Evolutionary conservation across 805 yeast species (phyloP).

Genomic region (Wickerhamomyces ciferrii): DNA sequence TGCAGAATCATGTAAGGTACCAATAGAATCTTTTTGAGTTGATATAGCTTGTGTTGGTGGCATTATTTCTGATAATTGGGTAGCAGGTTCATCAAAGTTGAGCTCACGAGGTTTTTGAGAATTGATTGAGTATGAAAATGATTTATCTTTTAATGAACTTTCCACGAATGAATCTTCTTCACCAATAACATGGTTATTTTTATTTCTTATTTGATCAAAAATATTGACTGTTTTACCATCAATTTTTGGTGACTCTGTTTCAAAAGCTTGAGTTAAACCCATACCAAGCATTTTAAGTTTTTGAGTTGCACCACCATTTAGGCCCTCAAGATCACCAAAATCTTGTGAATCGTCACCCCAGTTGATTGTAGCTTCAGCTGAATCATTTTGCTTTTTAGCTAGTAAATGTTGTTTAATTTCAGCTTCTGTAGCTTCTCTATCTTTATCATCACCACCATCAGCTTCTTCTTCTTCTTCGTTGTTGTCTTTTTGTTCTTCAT

Average conservation of each 20-base stretch:
- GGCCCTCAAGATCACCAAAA: not conserved
- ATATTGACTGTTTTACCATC: conserved; percentile 3
- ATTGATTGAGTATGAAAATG: not conserved
- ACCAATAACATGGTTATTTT: conserved; percentile 4
- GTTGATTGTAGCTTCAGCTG: conserved; percentile 6
- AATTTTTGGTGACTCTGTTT: conserved; percentile 11
- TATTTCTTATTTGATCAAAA: conserved; percentile 12
- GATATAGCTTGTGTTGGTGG: conserved; percentile 1
- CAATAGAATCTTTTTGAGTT: not conserved
- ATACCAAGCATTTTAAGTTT: conserved; percentile 9
- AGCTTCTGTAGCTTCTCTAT: not conserved
- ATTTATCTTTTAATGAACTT: not conserved
- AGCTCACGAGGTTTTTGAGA: not conserved
- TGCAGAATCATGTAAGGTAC: not conserved
- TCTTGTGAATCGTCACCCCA: not conserved
- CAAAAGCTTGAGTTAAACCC: conserved; percentile 18
- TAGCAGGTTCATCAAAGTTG: not conserved
- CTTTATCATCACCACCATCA: conserved; percentile 1
- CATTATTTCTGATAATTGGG: not conserved
- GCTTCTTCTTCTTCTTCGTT: conserved; percentile 9
- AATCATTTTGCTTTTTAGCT: not conserved
- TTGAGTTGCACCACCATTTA: conserved; percentile 5
- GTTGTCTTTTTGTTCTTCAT: conserved; percentile 2
- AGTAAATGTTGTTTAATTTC: not conserved
- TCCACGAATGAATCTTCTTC: conserved; percentile 3